phyloP scores from a whole-genome alignment of 805 yeast genomes.

The Candida morakotiae region DNA sequence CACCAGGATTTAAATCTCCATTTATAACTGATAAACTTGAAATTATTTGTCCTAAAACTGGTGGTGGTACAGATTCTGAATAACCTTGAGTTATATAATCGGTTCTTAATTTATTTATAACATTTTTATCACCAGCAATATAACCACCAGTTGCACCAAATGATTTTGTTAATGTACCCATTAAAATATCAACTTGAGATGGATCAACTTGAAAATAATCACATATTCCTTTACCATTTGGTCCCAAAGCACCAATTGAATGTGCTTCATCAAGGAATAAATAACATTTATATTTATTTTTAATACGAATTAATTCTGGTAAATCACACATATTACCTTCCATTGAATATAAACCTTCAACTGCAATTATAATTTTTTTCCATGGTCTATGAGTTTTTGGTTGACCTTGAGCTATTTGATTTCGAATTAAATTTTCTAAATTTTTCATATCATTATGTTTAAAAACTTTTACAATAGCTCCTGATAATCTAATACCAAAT shows the following conservation, averaged over 20 bases:
- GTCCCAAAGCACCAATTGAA: constrained; percentile 98
- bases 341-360: constrained; percentile 91
- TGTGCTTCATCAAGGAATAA: constrained; percentile 97
- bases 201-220: constrained; percentile 87
- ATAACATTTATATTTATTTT: constrained; percentile 82
- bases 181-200: constrained; percentile 70
- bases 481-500: constrained; percentile 88
- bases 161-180: constrained; percentile 98
- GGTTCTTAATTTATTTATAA: constrained; percentile 72
- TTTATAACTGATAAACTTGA: constrained; percentile 73
- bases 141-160: constrained; percentile 99
- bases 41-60: constrained; percentile 83
- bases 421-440: constrained; percentile 73
- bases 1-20: constrained; percentile 86
- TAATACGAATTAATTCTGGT: constrained; percentile 68
- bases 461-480: constrained; percentile 88
- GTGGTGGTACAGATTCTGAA: constrained; percentile 87
- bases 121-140: constrained; percentile 66
- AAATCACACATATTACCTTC: constrained; percentile 87
- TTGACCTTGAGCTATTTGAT: constrained; percentile 89
- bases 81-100: constrained; percentile 70
- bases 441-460: constrained; percentile 86
- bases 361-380: constrained; percentile 80
- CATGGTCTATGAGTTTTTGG: constrained; percentile 95
- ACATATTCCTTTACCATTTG: constrained; percentile 89